phyloP scores from a whole-genome alignment of 805 yeast species.

The Candida coquimbonensis region DNA sequence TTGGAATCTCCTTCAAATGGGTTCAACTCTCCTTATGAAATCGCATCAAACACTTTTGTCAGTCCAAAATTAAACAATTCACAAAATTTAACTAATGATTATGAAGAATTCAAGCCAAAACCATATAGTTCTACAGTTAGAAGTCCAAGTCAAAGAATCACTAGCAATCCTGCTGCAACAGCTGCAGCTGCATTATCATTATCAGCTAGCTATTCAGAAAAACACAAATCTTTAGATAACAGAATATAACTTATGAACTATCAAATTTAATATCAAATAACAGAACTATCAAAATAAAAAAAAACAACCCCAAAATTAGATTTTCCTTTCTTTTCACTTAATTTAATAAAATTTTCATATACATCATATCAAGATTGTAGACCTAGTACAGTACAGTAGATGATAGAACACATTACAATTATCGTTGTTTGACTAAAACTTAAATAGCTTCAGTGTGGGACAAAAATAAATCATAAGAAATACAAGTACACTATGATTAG shows the following conservation, averaged over 20 bases:
- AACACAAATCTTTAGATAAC: not conserved
- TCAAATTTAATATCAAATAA: not conserved
- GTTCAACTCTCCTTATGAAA: slow-evolving; percentile 59
- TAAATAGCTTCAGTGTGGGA: too few species aligned
- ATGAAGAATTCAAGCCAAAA: slow-evolving; percentile 18
- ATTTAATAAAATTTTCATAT: too few species aligned
- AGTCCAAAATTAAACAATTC: slow-evolving; percentile 36
- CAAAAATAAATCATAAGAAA: too few species aligned
- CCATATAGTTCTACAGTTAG: slow-evolving; percentile 13
- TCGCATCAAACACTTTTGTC: slow-evolving; percentile 50
- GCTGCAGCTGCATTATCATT: slow-evolving; percentile 1
- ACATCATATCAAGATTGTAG: too few species aligned
- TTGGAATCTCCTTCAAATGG: slow-evolving; percentile 31
- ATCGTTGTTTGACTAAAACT: too few species aligned
- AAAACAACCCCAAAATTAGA: too few species aligned
- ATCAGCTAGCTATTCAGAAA: not conserved
- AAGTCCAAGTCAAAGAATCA: not conserved
- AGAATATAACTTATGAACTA: not conserved
- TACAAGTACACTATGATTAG: too few species aligned
- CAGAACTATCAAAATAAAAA: too few species aligned
- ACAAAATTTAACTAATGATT: slow-evolving; percentile 1
- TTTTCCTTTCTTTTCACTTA: too few species aligned
- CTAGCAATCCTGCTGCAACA: not conserved
- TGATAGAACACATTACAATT: too few species aligned
- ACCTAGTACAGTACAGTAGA: too few species aligned